Base-by-base conservation (phyloP, 768 basidiomycete species). In the Suillus bovinus region DNA sequence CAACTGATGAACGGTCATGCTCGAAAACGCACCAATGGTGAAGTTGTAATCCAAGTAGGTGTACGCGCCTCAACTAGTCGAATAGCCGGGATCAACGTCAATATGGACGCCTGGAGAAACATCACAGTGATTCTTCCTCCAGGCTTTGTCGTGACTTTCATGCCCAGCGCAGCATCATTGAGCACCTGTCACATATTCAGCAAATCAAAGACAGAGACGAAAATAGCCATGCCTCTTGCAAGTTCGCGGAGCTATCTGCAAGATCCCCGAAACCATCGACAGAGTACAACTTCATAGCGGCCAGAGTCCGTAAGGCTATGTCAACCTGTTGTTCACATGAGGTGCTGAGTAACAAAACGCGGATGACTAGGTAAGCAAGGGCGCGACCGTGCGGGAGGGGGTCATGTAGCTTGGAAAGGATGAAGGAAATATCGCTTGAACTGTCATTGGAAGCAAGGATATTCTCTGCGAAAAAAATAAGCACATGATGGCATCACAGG, bases 301-400 rank as follows among this genome's bases (percentile, higher is more conserved):
- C 70, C 38, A 92, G 64, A 3, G 86, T 66, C 53, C 76, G 74
- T 33, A 77, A 73, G 1, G 86, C 88, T 1, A 84, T 75, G 9
- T 82, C 77, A 38, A 91, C 71, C 65, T 86, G 86, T 57, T 82
- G 82, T 44, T 84, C 82, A 16, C 86, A 87, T 5, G 85, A 81
- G 0, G 87, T 66, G 29, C 80, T 80, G 36, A 73, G 72, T 36
- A 94, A 71, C 59, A 95, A 71, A 0, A 83, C 81, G n/a, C 85
- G 81, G n/a, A 83, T 74, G 58, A 91, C 76, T 11, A 94, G 76
- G 68, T 86, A 85, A 0, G 83, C 83, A 52, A 94, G 73, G 3
- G 83, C 73, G 20, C 85, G 81, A 34, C 83, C 77, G 64, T 90
- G 81, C 0, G 83, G 69, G 63, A 84, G 78, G 0, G 76, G 57